Evolutionary conservation across 129 eudicot genomes (phyloP).

Genomic region (Flaveria robusta): DNA sequence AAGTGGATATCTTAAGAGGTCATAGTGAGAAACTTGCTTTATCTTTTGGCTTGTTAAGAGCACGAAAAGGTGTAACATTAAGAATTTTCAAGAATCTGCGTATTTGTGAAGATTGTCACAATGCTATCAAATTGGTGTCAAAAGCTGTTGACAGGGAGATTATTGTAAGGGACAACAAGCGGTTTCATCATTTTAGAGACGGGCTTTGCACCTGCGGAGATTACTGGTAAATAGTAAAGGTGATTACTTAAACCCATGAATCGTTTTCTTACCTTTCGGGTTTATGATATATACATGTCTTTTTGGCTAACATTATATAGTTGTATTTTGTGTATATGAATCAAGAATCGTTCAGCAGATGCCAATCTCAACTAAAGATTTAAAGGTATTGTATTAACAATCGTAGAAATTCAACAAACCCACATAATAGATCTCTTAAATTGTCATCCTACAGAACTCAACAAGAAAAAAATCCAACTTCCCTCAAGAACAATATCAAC

Average conservation of each 20-base stretch:
- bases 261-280: neutral
- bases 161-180: slow-evolving; percentile 41
- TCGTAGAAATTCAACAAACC: slow-evolving; percentile 22
- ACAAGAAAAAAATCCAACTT: slow-evolving; percentile 6
- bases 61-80: slow-evolving; percentile 24
- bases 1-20: slow-evolving; percentile 42
- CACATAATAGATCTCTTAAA: slow-evolving; percentile 29
- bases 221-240: slow-evolving; percentile 38
- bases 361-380: slow-evolving; percentile 7
- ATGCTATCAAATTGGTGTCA: slow-evolving; percentile 42
- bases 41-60: slow-evolving; percentile 32
- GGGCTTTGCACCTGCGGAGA: slow-evolving; percentile 47
- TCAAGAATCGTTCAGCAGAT: slow-evolving; percentile 15
- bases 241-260: slow-evolving; percentile 13
- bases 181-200: slow-evolving; percentile 45
- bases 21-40: slow-evolving; percentile 55
- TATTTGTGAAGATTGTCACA: slow-evolving; percentile 50
- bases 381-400: neutral
- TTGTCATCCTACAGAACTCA: slow-evolving; percentile 15
- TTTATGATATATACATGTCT: neutral
- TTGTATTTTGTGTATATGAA: slow-evolving; percentile 18
- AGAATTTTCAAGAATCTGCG: slow-evolving; percentile 49
- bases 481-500: slow-evolving; percentile 18
- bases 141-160: slow-evolving; percentile 44
- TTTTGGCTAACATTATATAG: slow-evolving; percentile 11